Conservation (phyloP, 106 monocot genomes). For the Dendrobium huoshanense region DNA sequence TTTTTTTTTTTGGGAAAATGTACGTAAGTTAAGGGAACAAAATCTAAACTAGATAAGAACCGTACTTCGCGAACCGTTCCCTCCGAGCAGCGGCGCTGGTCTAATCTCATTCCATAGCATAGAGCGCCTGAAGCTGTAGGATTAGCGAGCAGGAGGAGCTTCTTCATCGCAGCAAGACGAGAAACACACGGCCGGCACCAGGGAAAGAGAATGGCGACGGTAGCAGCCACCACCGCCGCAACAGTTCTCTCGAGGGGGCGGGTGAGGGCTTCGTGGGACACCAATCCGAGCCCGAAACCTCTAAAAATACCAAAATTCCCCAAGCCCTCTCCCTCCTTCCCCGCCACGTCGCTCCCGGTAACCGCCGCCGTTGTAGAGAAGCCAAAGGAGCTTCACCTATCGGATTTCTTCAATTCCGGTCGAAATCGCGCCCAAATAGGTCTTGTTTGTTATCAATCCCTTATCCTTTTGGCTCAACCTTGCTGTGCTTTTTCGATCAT, state of each 20-base stretch:
- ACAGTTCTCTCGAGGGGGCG: slow-evolving; percentile 6
- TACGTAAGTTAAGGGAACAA: no score
- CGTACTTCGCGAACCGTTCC: no score
- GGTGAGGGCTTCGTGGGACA: slow-evolving; percentile 50
- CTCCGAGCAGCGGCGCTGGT: no score
- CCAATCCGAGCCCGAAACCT: slow-evolving; percentile 24
- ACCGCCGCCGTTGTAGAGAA: slow-evolving; percentile 12
- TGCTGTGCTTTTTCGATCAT: not conserved
- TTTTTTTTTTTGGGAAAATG: no score
- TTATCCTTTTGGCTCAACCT: not conserved
- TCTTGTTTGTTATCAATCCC: not conserved
- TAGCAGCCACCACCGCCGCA: slow-evolving; percentile 4
- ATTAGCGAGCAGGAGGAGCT: not conserved
- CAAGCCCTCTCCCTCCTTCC: slow-evolving; percentile 15
- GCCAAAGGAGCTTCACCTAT: slow-evolving; percentile 6
- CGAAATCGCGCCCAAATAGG: not conserved
- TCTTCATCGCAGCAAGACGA: not conserved
- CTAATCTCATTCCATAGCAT: no score
- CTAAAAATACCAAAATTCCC: slow-evolving; percentile 12
- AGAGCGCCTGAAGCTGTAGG: no score
- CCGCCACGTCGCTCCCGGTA: slow-evolving; percentile 9
- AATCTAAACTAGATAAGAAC: no score
- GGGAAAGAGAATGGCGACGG: not conserved
- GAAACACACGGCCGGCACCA: not conserved
- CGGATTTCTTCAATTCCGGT: slow-evolving; percentile 6